Evolutionary conservation across 495 filamentous ascomycete genomes (phyloP).

Genomic region (Talaromyces wortmannii): DNA sequence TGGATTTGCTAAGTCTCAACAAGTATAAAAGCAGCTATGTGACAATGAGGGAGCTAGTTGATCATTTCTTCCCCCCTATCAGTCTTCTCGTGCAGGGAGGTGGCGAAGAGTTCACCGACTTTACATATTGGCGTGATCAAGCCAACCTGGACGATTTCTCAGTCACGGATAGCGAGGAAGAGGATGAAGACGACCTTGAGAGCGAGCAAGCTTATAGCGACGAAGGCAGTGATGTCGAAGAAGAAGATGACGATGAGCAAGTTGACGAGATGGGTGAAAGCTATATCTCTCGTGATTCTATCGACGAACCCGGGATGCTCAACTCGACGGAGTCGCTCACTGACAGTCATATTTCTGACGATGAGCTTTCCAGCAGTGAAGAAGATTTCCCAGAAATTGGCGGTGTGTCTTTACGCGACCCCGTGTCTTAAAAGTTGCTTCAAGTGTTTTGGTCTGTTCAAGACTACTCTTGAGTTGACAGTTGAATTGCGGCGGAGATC

Average conservation of each 20-base stretch:
- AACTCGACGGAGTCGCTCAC: constrained; percentile 28
- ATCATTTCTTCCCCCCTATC: constrained; percentile 92
- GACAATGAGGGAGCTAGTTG: constrained; percentile 89
- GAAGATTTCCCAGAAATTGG: constrained; percentile 1
- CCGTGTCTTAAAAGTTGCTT: not conserved
- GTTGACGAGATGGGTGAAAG: constrained; percentile 47
- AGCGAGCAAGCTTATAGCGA: constrained; percentile 32
- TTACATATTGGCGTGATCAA: constrained; percentile 80
- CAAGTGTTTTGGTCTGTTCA: too few species aligned
- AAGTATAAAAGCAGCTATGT: constrained; percentile 96
- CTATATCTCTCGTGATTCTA: constrained; percentile 51
- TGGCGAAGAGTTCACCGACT: constrained; percentile 83
- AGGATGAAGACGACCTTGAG: constrained; percentile 35
- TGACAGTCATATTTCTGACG: constrained; percentile 7
- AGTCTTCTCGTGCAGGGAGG: constrained; percentile 68
- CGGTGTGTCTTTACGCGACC: constrained; percentile 1
- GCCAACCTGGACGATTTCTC: constrained; percentile 74
- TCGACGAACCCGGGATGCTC: constrained; percentile 39
- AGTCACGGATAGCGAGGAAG: constrained; percentile 62
- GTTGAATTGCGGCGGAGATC: too few species aligned
- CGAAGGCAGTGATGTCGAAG: constrained; percentile 34
- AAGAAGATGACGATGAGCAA: constrained; percentile 35
- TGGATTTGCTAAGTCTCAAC: constrained; percentile 85
- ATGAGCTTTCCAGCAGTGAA: constrained; percentile 9
- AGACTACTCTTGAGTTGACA: too few species aligned